phyloP scores from a whole-genome alignment of 345 rosid genomes.

The Acer negundo region DNA sequence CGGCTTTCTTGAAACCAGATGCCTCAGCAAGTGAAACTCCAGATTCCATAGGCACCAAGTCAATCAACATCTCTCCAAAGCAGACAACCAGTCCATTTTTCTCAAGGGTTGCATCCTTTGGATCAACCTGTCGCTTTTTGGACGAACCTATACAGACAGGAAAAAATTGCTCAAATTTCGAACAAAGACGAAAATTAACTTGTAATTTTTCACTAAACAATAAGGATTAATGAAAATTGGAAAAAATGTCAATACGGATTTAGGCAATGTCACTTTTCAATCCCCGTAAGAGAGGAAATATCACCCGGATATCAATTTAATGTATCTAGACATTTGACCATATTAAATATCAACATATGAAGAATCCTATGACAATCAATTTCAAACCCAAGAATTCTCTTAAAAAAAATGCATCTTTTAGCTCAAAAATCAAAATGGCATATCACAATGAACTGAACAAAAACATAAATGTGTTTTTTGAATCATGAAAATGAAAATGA shows the following conservation, averaged over 20 bases:
- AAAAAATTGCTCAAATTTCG: neutral
- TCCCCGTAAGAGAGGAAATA: too few relatives aligned
- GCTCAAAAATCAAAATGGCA: too few relatives aligned
- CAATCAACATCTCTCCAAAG: conserved; percentile 63
- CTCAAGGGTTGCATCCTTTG: neutral
- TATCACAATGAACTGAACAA: too few relatives aligned
- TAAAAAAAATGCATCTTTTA: too few relatives aligned
- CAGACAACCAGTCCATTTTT: conserved; percentile 28
- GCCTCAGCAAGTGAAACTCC: conserved; percentile 62
- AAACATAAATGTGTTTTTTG: too few relatives aligned
- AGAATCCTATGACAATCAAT: too few relatives aligned
- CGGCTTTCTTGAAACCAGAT: conserved; percentile 51
- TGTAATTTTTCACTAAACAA: neutral
- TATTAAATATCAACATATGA: too few relatives aligned
- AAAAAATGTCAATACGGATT: too few relatives aligned
- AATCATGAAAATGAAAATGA: too few relatives aligned
- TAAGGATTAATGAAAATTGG: neutral
- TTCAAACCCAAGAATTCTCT: too few relatives aligned
- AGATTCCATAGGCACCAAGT: conserved; percentile 54
- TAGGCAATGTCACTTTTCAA: neutral
- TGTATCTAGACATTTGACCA: too few relatives aligned
- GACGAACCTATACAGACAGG: conserved; percentile 18
- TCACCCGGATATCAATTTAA: too few relatives aligned
- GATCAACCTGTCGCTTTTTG: conserved; percentile 5
- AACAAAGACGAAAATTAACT: neutral